A percentile compares a stretch with the other conserved stretches of the same genome.
Conservation (phyloP, 2,329 filamentous ascomycete species). For the Nigrospora oryzae region DNA sequence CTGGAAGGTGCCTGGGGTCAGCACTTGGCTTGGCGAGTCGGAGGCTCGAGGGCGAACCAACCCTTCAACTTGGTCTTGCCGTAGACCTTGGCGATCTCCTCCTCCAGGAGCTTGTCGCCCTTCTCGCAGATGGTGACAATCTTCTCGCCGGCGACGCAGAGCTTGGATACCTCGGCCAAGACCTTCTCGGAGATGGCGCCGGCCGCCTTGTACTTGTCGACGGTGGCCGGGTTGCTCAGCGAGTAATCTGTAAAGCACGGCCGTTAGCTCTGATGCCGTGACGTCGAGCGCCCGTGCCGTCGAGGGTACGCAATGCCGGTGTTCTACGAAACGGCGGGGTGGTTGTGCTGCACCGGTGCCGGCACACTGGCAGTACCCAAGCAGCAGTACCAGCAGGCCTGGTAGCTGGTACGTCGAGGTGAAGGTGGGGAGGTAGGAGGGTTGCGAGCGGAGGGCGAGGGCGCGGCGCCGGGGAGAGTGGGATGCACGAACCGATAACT, state of each 20-base stretch:
- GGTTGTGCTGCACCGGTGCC: too few relatives aligned
- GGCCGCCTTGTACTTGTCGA: slow-evolving; percentile 99
- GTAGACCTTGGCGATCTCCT: slow-evolving; percentile 93
- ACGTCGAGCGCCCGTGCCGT: too few relatives aligned
- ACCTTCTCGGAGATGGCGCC: slow-evolving; percentile 94
- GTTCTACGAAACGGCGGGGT: too few relatives aligned
- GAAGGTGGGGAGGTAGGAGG: background rate
- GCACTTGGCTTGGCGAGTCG: background rate
- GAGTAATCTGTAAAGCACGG: slow-evolving; percentile 60
- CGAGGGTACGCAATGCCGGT: background rate
- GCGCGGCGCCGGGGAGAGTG: background rate
- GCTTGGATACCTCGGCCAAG: slow-evolving; percentile 70
- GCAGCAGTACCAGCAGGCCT: too few relatives aligned
- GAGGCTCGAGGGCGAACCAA: slow-evolving; percentile 27
- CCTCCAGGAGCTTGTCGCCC: slow-evolving; percentile 89
- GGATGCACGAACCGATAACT: slow-evolving; percentile 13
- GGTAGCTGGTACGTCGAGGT: too few relatives aligned
- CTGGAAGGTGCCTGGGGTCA: slow-evolving; percentile 29
- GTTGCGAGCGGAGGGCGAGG: background rate
- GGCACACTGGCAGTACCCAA: too few relatives aligned
- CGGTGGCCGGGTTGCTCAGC: slow-evolving; percentile 83
- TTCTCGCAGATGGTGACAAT: slow-evolving; percentile 91
- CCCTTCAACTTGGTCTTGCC: slow-evolving; percentile 99
- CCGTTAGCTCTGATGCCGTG: too few relatives aligned
- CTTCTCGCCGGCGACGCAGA: slow-evolving; percentile 78